Evolutionary conservation across 164 flowering plant species (phyloP).

Genomic region (Macadamia tetraphylla): DNA sequence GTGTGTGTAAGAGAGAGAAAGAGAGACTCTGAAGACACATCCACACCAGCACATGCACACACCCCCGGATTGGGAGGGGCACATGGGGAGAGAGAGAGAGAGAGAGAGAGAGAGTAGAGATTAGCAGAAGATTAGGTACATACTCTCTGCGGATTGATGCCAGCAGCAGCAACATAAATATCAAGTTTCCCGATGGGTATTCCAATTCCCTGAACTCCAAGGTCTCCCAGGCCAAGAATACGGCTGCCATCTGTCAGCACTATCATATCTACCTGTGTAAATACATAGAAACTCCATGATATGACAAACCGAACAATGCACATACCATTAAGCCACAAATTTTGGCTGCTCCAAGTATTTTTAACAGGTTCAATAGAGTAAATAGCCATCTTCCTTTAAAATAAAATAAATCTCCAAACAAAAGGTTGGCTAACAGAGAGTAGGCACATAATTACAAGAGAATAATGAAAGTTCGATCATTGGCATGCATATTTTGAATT

Average conservation of each 20-base stretch:
- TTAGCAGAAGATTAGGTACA: slow-evolving; percentile 7
- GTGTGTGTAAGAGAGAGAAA: no score
- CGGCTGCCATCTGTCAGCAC: slow-evolving; percentile 99
- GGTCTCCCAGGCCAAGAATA: slow-evolving; percentile 96
- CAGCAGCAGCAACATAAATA: slow-evolving; percentile 99
- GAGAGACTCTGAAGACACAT: no score
- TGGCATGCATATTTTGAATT: background rate
- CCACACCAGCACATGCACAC: no score
- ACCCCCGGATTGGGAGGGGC: no score
- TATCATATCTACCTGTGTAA: slow-evolving; percentile 92
- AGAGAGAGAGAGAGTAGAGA: no score
- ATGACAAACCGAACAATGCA: slow-evolving; percentile 1
- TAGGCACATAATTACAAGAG: background rate
- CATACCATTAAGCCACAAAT: background rate
- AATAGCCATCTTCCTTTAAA: no score
- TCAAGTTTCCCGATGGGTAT: slow-evolving; percentile 98
- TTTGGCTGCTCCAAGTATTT: no score
- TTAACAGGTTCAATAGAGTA: no score
- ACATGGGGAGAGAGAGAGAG: no score
- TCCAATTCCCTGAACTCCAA: slow-evolving; percentile 99
- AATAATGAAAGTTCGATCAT: background rate
- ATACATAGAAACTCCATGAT: slow-evolving; percentile 7
- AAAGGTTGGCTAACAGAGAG: background rate
- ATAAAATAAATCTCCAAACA: background rate
- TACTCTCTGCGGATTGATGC: slow-evolving; percentile 92